A percentile compares a stretch with the other conserved stretches of the same genome.
Evolutionary conservation across 2,329 filamentous ascomycete species (phyloP).

Genomic region (Paraphoma sp.): DNA sequence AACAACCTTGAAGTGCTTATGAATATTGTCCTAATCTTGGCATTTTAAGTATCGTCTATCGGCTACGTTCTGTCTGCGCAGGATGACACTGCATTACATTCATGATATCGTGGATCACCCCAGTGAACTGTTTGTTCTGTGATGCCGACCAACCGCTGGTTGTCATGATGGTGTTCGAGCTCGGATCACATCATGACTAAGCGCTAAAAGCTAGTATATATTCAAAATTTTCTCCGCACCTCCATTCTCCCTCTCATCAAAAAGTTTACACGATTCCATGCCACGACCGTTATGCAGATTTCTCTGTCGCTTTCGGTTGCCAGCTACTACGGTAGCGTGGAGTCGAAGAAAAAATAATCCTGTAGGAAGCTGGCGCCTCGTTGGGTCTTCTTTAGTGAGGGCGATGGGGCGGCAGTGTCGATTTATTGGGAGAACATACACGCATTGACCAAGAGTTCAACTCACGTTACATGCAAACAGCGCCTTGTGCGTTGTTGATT

Average conservation of each 20-base stretch:
- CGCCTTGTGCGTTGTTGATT: background rate
- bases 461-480: background rate
- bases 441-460: background rate
- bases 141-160: background rate
- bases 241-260: constrained; percentile 60
- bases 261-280: constrained; percentile 65
- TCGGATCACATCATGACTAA: background rate
- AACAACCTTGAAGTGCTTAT: background rate
- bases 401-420: constrained; percentile 75
- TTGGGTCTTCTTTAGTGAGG: constrained; percentile 73
- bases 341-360: constrained; percentile 66
- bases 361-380: constrained; percentile 74
- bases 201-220: background rate
- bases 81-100: background rate
- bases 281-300: constrained; percentile 67
- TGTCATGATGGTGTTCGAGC: background rate
- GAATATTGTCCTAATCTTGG: background rate
- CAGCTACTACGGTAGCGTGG: constrained; percentile 67
- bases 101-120: background rate
- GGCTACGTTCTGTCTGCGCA: background rate
- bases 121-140: background rate
- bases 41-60: background rate
- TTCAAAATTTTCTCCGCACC: constrained; percentile 4
- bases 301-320: constrained; percentile 69
- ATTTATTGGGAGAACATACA: constrained; percentile 70